Base-by-base conservation (phyloP, 495 filamentous ascomycete genomes). In the Penicillium antarcticum region DNA sequence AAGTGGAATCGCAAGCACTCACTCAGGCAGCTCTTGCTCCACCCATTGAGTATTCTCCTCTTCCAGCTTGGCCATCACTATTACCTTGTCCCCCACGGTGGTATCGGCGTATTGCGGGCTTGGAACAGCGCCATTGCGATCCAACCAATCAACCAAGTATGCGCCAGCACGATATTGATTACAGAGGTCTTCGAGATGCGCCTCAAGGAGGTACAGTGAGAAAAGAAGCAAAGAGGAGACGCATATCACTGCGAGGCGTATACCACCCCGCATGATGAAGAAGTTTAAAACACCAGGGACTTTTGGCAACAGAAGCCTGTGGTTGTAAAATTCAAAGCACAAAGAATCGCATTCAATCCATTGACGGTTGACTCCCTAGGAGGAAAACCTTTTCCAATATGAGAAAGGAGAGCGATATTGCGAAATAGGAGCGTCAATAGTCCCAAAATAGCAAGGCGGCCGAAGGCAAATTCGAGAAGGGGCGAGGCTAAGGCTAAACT, bases 21-120 rank as follows among this genome's bases (percentile, higher is more conserved):
- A 74, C 71, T 72, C 80, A 21, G 73, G 80, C 8, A 83, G 62
- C 38, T 85, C 72, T 16, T 79, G 58, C 19, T 75, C 60, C 6
- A 86, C 80, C 87, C 87, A 89, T 1, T 70, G 60, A 13, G 80
- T 78, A 55, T 81, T 64, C 46, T 87, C 84, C 13, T 74, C 66
- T 42, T 72, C 74, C 21, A 81, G 62, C 29, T 72, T 77, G 2
- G 85, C 80, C 54, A 89, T 73, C 5, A 90, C 81, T 41, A 90
- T 70, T 12, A 73, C 68, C 39, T 74, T 76, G 42, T 77, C 68
- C 4, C 62, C 61, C 5, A 56, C 48, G 0, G 29, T 43, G 36
- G 31, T 61, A 34, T 62, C 36, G 32, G 55, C 33, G 10, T 46
- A 7, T 0, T 13, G 10, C 6, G 57, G 44, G 18, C 33, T 51